Evolutionary conservation across 495 filamentous ascomycete genomes (phyloP), one percentile per base, ranked within the genome.

Genomic region (Aspergillus cavernicola): DNA sequence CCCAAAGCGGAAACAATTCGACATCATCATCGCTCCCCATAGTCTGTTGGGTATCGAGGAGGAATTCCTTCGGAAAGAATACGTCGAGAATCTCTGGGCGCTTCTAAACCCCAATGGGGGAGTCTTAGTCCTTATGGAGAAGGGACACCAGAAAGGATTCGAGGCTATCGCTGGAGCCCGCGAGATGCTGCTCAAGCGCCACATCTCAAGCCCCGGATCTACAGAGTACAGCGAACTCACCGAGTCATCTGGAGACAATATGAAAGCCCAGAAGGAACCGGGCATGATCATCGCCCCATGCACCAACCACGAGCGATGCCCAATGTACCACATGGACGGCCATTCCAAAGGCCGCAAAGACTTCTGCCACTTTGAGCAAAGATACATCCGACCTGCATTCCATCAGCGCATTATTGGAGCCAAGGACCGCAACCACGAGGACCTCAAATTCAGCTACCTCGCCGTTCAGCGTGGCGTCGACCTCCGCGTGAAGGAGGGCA

Each of bases 231-330:
- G 70, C 33, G 65, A 70, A 35, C 50, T 66, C 43, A 60, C 69
- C 6, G 70, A 76, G 13, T 70, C 69, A 9, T 56, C 69, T 1
- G 64, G 58, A 6, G 66, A 68, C 12, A 58, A 61, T n/a, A 56
- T 64, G 3, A 66, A 70, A 18, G 60, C 73, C 1, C 46, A 70
- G 20, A 87, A 87, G 56, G 90, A 93, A 56, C 68, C 77, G 1
- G 93, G 91, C 56, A 91, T 92, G 85, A 97, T 98, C 58, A 79
- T 98, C 54, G 93, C 95, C 0, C 93, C 93, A 0, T 98, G 93
- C 67, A 98, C 93, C 1, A 96, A 91, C 70, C 95, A 97, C 66
- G 71, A 66, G 1, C 81, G 80, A 49, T 98, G 93, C 60, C 93
- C 93, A 0, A 91, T 98, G 85, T 97, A 95, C 61, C 73, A 80